A percentile compares a stretch with the other conserved stretches of the same genome.
phyloP scores from a whole-genome alignment of 2,329 filamentous ascomycete genomes.

The Trichoderma koningiopsis region DNA sequence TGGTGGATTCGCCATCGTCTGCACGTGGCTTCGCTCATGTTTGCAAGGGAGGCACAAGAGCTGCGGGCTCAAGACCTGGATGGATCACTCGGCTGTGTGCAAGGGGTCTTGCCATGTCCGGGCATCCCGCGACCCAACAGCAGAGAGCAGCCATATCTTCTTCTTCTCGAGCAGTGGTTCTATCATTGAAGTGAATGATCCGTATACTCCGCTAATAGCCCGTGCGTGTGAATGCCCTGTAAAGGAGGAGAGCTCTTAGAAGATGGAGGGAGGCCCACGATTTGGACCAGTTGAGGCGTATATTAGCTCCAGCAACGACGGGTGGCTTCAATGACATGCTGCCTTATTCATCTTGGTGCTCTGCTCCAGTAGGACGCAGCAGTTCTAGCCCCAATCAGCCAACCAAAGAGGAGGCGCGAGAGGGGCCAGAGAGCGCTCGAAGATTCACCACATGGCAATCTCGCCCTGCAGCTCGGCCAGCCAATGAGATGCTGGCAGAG shows the following conservation, averaged over 20 bases:
- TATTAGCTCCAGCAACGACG: neutral
- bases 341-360: neutral
- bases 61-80: neutral
- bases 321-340: neutral
- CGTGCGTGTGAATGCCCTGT: neutral
- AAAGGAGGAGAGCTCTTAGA: neutral
- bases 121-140: constrained; percentile 5
- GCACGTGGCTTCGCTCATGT: constrained; percentile 23
- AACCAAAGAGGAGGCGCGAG: neutral
- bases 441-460: constrained; percentile 24
- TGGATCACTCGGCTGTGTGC: neutral
- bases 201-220: neutral
- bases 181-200: neutral
- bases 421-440: neutral
- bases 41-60: constrained; percentile 1
- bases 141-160: neutral
- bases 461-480: constrained; percentile 8
- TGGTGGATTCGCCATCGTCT: constrained; percentile 7
- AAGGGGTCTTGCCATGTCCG: constrained; percentile 7
- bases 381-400: neutral
- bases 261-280: neutral
- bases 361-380: neutral
- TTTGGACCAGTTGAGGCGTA: neutral
- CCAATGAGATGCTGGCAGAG: constrained; percentile 21
- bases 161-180: neutral